Conservation (phyloP, 192 early-diverging fungal genomes). For the Cetraspora pellucida region DNA sequence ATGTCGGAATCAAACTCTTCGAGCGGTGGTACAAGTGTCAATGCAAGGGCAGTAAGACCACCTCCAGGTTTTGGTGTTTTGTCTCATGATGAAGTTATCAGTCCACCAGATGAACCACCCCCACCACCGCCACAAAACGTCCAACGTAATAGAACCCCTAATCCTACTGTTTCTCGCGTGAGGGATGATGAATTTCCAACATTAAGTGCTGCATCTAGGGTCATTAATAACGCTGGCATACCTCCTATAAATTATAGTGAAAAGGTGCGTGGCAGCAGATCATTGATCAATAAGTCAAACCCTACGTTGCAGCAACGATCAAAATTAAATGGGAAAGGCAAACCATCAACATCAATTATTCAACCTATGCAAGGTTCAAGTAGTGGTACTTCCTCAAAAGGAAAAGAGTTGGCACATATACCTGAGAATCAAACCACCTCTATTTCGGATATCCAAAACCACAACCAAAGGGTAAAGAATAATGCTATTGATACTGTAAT, state of each 20-base stretch:
- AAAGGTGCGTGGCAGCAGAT: neutral
- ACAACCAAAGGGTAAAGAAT: too few species aligned
- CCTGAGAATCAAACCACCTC: neutral
- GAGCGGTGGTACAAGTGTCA: neutral
- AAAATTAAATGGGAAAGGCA: neutral
- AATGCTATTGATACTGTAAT: neutral
- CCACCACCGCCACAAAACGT: neutral
- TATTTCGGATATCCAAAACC: neutral
- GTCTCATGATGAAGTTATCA: neutral
- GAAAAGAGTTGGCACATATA: neutral
- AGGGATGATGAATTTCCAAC: conserved; percentile 30
- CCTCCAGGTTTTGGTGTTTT: conserved; percentile 17
- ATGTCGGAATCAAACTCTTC: neutral
- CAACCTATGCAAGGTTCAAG: neutral
- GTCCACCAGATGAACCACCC: neutral
- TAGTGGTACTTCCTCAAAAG: neutral
- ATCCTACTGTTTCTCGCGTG: neutral
- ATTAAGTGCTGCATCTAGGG: neutral
- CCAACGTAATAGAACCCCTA: neutral
- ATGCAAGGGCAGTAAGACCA: conserved; percentile 21
- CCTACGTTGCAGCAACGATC: too few species aligned
- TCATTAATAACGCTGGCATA: neutral
- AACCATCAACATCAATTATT: neutral
- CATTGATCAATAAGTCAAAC: neutral
- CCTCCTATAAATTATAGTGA: neutral